These are phyloP conservation scores for Saccharomyces paradoxus DNA, from an alignment of 805 yeast genomes.

Conservation along the genomic window DNA sequence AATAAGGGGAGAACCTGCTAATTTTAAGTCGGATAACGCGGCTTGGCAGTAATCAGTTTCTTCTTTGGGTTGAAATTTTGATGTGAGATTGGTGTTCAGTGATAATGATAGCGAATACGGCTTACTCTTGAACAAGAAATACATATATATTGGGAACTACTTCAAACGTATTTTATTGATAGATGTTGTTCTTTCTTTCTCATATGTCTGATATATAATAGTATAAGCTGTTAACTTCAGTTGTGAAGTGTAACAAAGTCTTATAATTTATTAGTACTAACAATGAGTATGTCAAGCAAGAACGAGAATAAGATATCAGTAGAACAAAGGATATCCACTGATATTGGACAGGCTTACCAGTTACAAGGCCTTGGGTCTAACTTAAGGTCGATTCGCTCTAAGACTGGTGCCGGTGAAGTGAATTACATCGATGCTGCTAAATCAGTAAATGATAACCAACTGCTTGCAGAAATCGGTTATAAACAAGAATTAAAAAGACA, in stretches of 20 bases:
- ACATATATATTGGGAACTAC: background rate
- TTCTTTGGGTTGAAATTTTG: background rate
- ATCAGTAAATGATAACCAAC: conserved; percentile 15
- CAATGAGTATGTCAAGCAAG: background rate
- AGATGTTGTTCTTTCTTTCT: background rate
- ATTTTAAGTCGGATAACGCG: background rate
- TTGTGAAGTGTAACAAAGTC: background rate
- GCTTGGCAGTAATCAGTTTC: background rate
- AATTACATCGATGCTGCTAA: conserved; percentile 19
- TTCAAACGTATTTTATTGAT: background rate
- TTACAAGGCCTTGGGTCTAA: background rate
- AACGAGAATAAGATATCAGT: background rate
- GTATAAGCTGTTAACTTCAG: background rate
- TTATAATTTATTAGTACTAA: background rate
- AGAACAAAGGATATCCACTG: background rate
- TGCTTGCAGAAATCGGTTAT: conserved; percentile 46
- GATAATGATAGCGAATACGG: background rate
- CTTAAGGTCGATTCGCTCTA: conserved; percentile 10
- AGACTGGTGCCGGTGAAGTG: conserved; percentile 21
- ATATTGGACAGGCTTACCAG: background rate
- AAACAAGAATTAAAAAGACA: conserved; percentile 58
- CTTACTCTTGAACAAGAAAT: background rate
- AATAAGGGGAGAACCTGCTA: background rate
- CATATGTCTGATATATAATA: background rate
- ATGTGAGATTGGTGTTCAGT: background rate